phyloP scores from a whole-genome alignment of 805 yeast genomes.

The Candida khao-thaluensis region DNA sequence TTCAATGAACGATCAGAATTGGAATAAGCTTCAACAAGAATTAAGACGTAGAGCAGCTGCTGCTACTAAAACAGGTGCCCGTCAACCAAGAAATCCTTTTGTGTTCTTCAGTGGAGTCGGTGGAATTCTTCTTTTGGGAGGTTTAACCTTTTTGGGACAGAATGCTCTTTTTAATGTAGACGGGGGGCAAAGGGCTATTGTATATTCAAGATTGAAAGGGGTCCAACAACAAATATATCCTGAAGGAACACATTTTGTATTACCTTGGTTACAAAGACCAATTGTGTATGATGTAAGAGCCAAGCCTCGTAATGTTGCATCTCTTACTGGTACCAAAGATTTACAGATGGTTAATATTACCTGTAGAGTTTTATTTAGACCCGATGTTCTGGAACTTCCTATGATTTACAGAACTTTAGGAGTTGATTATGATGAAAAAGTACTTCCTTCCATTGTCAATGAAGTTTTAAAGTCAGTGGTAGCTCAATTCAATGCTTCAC shows the following conservation, averaged over 20 bases:
- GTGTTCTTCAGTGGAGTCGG: conserved; percentile 44
- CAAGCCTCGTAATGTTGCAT: conserved; percentile 92
- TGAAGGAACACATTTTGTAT: conserved; percentile 92
- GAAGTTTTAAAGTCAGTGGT: conserved; percentile 96
- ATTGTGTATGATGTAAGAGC: conserved; percentile 93
- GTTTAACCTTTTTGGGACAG: conserved; percentile 39
- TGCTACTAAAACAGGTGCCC: conserved; percentile 21
- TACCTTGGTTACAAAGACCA: conserved; percentile 95
- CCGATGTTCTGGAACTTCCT: conserved; percentile 76
- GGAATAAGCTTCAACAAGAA: conserved; percentile 42
- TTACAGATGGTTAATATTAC: conserved; percentile 98
- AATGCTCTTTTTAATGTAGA: conserved; percentile 66
- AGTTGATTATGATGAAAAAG: conserved; percentile 93
- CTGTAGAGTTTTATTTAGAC: conserved; percentile 95
- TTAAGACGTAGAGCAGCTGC: conserved; percentile 40
- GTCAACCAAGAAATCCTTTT: conserved; percentile 35
- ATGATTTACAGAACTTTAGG: conserved; percentile 90
- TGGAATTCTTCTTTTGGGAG: conserved; percentile 40
- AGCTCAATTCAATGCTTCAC: conserved; percentile 98
- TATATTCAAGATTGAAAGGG: conserved; percentile 86
- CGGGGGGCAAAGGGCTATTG: conserved; percentile 98
- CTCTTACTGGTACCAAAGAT: conserved; percentile 97
- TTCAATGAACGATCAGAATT: conserved; percentile 39
- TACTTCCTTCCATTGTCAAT: conserved; percentile 95
- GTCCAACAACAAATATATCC: conserved; percentile 76